phyloP scores from a whole-genome alignment of 306 rosid genomes.

The Styphnolobium japonicum region DNA sequence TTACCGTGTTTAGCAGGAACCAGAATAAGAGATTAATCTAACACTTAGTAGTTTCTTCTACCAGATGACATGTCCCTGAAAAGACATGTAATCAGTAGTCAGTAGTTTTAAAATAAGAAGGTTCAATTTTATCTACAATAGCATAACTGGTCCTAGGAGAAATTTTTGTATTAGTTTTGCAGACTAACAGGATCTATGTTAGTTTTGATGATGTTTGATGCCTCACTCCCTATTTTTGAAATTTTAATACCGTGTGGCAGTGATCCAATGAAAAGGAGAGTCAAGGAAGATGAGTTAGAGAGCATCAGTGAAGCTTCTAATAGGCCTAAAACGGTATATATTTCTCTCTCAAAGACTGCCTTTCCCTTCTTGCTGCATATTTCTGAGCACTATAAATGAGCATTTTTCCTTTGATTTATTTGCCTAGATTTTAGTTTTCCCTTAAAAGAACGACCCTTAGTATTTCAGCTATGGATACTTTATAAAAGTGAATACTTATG shows the following conservation, averaged over 20 bases:
- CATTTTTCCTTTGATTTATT: not conserved
- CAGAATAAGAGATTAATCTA: not conserved
- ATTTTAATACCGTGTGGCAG: conserved; percentile 40
- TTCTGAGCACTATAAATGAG: conserved; percentile 17
- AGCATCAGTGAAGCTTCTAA: conserved; percentile 36
- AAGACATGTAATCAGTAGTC: not conserved
- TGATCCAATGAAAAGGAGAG: conserved; percentile 52
- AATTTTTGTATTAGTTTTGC: conserved; percentile 9
- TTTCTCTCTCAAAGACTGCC: not conserved
- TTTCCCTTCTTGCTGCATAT: conserved; percentile 20
- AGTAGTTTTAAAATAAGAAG: not conserved
- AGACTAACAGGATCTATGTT: not conserved
- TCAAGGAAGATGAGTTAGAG: conserved; percentile 43
- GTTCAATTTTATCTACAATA: conserved; percentile 8
- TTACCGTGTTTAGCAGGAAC: not conserved
- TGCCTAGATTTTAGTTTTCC: not conserved
- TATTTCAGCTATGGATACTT: not conserved
- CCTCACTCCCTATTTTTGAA: not conserved
- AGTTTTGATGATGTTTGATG: not conserved
- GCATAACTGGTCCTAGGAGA: not conserved
- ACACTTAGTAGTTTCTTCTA: conserved; percentile 1
- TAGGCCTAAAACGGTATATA: conserved; percentile 35
- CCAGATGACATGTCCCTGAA: not conserved
- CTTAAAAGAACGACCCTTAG: conserved; percentile 4
- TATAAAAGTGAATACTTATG: not conserved